A percentile compares a stretch with the other conserved stretches of the same genome.
Evolutionary conservation across 192 early-diverging fungal genomes (phyloP).

Genomic region (Cladochytrium replicatum): DNA sequence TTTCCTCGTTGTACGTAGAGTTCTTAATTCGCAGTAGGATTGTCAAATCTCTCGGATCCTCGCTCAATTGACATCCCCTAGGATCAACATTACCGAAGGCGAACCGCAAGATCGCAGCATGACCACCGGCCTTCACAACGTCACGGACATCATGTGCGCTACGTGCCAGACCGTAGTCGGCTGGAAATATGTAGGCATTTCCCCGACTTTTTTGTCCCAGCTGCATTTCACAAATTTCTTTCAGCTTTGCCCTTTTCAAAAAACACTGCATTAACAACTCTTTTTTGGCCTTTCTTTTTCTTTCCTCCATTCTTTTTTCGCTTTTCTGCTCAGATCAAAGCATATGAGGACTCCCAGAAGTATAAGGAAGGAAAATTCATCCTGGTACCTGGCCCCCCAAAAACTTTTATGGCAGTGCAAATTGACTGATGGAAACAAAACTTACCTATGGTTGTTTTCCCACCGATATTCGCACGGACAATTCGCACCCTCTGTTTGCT

Average conservation of each 20-base stretch:
- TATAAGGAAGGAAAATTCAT: slow-evolving; percentile 57
- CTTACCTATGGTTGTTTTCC: too few species aligned
- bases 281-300: not conserved
- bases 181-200: slow-evolving; percentile 48
- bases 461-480: too few species aligned
- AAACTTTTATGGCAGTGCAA: too few species aligned
- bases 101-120: slow-evolving; percentile 37
- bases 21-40: not conserved
- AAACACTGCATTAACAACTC: too few species aligned
- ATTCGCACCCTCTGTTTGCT: too few species aligned
- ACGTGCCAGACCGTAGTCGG: slow-evolving; percentile 39
- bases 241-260: too few species aligned
- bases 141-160: slow-evolving; percentile 42
- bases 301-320: not conserved
- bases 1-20: not conserved
- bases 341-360: slow-evolving; percentile 38
- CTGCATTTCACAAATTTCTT: too few species aligned
- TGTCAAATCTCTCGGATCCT: not conserved
- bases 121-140: slow-evolving; percentile 48
- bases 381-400: too few species aligned
- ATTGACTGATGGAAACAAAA: too few species aligned
- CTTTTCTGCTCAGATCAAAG: slow-evolving; percentile 18
- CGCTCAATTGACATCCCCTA: not conserved
- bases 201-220: too few species aligned
- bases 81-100: slow-evolving; percentile 37